These are phyloP conservation scores for Strobilomyces dryophilus DNA, from an alignment of 768 basidiomycete species.

Conservation along the genomic window DNA sequence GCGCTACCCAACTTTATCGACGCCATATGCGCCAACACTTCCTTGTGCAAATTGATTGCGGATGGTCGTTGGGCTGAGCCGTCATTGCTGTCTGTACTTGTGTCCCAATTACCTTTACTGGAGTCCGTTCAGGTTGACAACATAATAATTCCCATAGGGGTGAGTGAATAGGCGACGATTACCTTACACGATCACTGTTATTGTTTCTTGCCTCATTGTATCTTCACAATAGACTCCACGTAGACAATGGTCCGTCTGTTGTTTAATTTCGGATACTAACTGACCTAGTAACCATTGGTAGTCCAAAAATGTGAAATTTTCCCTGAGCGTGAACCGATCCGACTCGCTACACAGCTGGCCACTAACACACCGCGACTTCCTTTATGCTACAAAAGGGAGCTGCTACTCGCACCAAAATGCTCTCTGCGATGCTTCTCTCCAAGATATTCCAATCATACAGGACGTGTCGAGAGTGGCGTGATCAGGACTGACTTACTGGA, in stretches of 20 bases:
- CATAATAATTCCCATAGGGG: conserved; percentile 1
- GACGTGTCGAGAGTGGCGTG: too few relatives aligned
- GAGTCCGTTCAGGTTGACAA: conserved; percentile 13
- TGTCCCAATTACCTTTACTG: conserved; percentile 10
- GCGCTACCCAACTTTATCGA: conserved; percentile 29
- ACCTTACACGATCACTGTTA: conserved; percentile 5
- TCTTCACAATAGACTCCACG: neutral
- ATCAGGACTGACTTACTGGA: too few relatives aligned
- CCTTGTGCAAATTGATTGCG: conserved; percentile 9
- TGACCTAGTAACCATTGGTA: neutral
- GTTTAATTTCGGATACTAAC: conserved; percentile 1
- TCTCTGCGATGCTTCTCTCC: too few relatives aligned
- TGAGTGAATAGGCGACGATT: conserved; percentile 3
- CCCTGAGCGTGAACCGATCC: too few relatives aligned
- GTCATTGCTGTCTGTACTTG: conserved; percentile 10
- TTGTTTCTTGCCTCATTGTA: conserved; percentile 1
- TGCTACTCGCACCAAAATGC: too few relatives aligned
- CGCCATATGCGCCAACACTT: conserved; percentile 3
- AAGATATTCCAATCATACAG: too few relatives aligned
- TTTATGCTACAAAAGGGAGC: too few relatives aligned
- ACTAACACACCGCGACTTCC: too few relatives aligned
- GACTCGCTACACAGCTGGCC: too few relatives aligned
- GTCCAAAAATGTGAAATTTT: neutral
- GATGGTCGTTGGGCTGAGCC: conserved; percentile 30
- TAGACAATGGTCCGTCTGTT: conserved; percentile 6